Percentiles rank a stretch among this genome's conserved stretches.
Conservation (phyloP, 306 rosid genomes). For the Betula pendula region DNA sequence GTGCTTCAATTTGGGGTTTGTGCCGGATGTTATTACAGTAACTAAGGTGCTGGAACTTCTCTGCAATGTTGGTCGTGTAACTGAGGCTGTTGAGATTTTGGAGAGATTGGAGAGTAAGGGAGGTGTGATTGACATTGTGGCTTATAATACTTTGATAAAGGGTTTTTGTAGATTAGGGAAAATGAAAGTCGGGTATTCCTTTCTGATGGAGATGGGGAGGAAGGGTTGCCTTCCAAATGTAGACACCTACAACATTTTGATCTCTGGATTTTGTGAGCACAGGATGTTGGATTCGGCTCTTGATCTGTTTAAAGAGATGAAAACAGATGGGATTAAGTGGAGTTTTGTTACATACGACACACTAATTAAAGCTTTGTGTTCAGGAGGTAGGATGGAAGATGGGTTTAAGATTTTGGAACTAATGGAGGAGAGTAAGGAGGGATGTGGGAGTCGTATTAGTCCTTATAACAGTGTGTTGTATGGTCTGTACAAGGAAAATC, state of each 20-base stretch:
- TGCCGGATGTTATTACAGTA: conserved; percentile 59
- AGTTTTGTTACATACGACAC: conserved; percentile 56
- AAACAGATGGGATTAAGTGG: conserved; percentile 59
- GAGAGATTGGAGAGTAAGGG: conserved; percentile 67
- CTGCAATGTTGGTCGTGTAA: conserved; percentile 54
- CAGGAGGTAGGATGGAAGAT: conserved; percentile 53
- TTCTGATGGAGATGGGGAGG: conserved; percentile 71
- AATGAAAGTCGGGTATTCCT: conserved; percentile 55
- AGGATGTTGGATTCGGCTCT: conserved; percentile 61
- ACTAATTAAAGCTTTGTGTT: conserved; percentile 62
- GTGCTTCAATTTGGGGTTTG: conserved; percentile 56
- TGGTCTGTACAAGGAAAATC: conserved; percentile 61
- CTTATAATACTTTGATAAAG: conserved; percentile 70
- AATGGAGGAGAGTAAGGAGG: conserved; percentile 65
- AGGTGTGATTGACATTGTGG: conserved; percentile 57
- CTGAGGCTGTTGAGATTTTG: conserved; percentile 61
- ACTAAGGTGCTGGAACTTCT: conserved; percentile 68
- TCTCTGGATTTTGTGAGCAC: conserved; percentile 52
- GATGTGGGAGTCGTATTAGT: conserved; percentile 52
- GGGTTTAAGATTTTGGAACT: conserved; percentile 59
- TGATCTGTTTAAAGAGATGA: conserved; percentile 72
- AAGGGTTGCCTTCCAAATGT: conserved; percentile 72
- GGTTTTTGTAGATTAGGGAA: conserved; percentile 65
- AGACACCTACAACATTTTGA: conserved; percentile 61
- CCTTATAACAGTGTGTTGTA: conserved; percentile 73